A percentile compares a stretch with the other conserved stretches of the same genome.
phyloP scores from a whole-genome alignment of 768 basidiomycete species.

The Mycena crocata region DNA sequence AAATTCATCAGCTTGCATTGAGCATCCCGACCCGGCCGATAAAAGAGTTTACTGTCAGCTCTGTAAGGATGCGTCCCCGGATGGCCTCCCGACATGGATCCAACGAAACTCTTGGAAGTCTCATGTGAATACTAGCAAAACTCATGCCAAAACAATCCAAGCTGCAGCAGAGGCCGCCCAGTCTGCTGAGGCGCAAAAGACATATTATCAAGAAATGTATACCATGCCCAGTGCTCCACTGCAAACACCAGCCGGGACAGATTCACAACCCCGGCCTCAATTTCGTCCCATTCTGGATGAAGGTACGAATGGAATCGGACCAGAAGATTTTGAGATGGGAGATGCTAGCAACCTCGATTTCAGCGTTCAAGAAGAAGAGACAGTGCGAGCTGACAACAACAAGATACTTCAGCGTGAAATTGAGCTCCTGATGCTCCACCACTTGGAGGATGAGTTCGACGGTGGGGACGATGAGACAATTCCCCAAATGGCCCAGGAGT shows the following conservation, averaged over 20 bases:
- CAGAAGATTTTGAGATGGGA: constrained; percentile 2
- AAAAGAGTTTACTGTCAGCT: no score
- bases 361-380: not conserved
- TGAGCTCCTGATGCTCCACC: not conserved
- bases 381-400: not conserved
- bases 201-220: not conserved
- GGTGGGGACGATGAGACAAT: constrained; percentile 20
- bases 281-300: constrained; percentile 8
- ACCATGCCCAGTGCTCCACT: not conserved
- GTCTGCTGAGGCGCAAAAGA: no score
- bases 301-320: constrained; percentile 3
- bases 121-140: no score
- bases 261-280: not conserved
- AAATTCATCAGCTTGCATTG: no score
- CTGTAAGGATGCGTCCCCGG: no score
- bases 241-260: not conserved
- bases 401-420: not conserved
- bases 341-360: no score
- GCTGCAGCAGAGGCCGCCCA: no score
- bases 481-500: not conserved
- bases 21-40: no score
- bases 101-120: no score
- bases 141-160: no score
- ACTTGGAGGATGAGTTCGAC: constrained; percentile 15
- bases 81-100: no score